These are phyloP conservation scores for Picea abies DNA, from an alignment of 83 land plant species.

Conservation along the genomic window DNA sequence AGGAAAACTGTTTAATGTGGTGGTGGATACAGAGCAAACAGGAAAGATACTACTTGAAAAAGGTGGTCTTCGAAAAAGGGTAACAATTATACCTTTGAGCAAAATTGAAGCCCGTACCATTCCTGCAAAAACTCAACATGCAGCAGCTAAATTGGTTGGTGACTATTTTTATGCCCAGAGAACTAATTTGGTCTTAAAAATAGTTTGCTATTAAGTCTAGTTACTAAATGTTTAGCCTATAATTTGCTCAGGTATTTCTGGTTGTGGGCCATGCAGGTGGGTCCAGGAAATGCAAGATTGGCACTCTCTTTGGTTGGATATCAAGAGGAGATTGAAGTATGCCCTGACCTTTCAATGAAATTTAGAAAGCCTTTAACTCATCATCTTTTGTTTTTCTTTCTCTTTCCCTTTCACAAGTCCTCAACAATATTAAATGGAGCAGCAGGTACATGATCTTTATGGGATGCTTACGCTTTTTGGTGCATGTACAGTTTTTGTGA, in stretches of 20 bases:
- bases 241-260: background rate
- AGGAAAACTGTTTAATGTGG: constrained; percentile 90
- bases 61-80: constrained; percentile 84
- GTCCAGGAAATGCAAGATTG: constrained; percentile 81
- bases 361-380: too few species aligned
- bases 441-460: background rate
- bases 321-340: constrained; percentile 82
- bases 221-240: background rate
- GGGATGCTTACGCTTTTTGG: background rate
- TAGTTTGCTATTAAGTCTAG: background rate
- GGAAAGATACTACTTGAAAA: constrained; percentile 93
- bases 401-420: too few species aligned
- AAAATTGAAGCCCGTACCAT: constrained; percentile 74
- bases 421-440: background rate
- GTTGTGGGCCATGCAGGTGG: constrained; percentile 60
- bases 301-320: constrained; percentile 94
- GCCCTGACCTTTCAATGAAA: too few species aligned
- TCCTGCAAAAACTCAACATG: constrained; percentile 64
- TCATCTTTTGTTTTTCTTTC: too few species aligned
- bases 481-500: background rate
- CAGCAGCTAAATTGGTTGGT: constrained; percentile 79
- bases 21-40: constrained; percentile 95
- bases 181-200: background rate
- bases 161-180: background rate
- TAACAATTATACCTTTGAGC: constrained; percentile 94